Evolutionary conservation across 2,329 filamentous ascomycete genomes (phyloP).

Genomic region (Penicillium digitatum): DNA sequence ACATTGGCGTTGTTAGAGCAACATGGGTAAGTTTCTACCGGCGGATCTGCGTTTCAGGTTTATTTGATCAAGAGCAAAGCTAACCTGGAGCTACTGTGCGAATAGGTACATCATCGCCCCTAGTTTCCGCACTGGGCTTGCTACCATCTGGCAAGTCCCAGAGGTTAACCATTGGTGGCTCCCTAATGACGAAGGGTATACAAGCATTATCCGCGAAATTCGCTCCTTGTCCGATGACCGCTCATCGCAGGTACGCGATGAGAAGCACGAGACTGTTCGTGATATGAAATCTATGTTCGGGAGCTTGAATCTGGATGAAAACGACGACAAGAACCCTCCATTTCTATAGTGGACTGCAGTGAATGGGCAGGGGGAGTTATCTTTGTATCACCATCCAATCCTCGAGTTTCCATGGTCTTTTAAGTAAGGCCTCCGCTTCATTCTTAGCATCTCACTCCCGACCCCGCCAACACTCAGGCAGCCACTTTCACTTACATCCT

Average conservation of each 20-base stretch:
- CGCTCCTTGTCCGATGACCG: constrained; percentile 78
- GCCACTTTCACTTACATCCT: background rate
- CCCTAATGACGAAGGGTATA: constrained; percentile 72
- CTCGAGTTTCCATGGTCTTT: background rate
- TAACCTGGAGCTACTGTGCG: background rate
- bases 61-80: background rate
- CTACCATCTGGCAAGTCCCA: constrained; percentile 67
- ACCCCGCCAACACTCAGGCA: background rate
- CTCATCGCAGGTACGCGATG: constrained; percentile 53
- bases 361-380: background rate
- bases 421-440: background rate
- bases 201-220: constrained; percentile 68
- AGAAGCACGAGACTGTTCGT: constrained; percentile 60
- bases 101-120: constrained; percentile 77
- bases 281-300: constrained; percentile 73
- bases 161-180: constrained; percentile 84
- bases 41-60: background rate
- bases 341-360: constrained; percentile 15
- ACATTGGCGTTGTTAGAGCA: constrained; percentile 76
- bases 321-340: constrained; percentile 30
- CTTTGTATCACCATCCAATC: background rate
- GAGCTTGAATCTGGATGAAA: constrained; percentile 54
- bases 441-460: background rate
- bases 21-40: constrained; percentile 60
- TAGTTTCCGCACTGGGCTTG: constrained; percentile 69